Base-by-base conservation (phyloP, 345 rosid genomes). In the Clarkia xantiana region DNA sequence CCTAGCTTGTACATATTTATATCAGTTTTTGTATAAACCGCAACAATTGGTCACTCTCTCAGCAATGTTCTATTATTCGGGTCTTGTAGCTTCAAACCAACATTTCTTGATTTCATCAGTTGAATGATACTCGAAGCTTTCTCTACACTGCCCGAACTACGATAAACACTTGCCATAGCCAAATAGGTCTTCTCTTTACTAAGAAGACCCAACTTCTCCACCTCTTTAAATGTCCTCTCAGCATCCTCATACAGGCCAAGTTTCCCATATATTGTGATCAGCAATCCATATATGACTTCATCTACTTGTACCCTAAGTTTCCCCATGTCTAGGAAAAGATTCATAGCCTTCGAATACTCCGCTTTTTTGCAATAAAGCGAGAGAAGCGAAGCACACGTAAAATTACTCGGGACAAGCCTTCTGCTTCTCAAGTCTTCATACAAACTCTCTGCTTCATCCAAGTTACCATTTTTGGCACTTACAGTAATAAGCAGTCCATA, bases 341-440 rank as follows among this genome's bases (percentile, higher is more conserved):
- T 63, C 45, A 89, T 82, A 6, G 95, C 97, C 71, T 75, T 81
- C 34, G 90, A 67, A 53, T 77, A 89, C 51, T 89, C 80, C 64
- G 71, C 77, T 10, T 52, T 79, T 58, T 77, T 85, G 69, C 82
- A 89, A 58, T 76, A 89, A 34, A 85, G 52, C n/a, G 78, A 72
- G 47, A 89, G 65, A 76, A 89, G 94, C 25, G 97, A 82, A 49
- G 97, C 97, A 70, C 94, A 86, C 2, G 97, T 89, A 58, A 76
- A 85, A 61, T 75, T 82, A 57, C 97, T 89, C 0, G 97, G 97
- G 59, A 77, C 54, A 45, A 78, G 69, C 58, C 82, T 77, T 38
- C 44, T 64, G 58, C 62, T 73, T 74, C 71, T 77, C 90, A 89
- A 75, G 44, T 85, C 95, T 49, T 82, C 79, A 14, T 85, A 85